A percentile compares a stretch with the other conserved stretches of the same genome.
phyloP scores from a whole-genome alignment of 2,329 filamentous ascomycete species.

The Diaporthe batatas region DNA sequence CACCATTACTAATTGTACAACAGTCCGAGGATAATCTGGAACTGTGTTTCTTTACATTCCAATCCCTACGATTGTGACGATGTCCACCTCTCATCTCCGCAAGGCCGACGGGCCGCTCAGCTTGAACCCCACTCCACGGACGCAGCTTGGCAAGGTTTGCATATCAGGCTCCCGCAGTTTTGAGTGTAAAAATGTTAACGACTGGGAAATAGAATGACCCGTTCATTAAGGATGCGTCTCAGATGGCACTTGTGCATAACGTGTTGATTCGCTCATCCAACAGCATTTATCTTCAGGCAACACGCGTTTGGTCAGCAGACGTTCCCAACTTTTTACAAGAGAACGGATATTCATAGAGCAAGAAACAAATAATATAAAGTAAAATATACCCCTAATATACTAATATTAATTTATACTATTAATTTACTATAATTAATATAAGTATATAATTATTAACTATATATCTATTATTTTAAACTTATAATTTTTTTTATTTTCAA shows the following conservation, averaged over 20 bases:
- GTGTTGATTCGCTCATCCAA: constrained; percentile 74
- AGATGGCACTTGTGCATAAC: constrained; percentile 74
- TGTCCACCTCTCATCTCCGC: neutral
- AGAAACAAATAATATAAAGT: too few relatives aligned
- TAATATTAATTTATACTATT: too few relatives aligned
- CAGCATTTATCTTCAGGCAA: constrained; percentile 71
- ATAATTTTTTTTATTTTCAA: too few relatives aligned
- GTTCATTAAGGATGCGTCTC: constrained; percentile 43
- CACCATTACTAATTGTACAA: too few relatives aligned
- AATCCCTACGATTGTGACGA: neutral
- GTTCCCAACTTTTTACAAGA: constrained; percentile 69
- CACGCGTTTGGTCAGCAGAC: constrained; percentile 63
- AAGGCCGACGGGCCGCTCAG: neutral
- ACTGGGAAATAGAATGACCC: neutral
- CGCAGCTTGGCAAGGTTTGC: constrained; percentile 1
- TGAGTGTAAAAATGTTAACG: neutral
- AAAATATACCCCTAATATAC: too few relatives aligned
- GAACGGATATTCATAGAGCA: too few relatives aligned
- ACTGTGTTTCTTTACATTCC: too few relatives aligned
- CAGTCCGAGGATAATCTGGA: too few relatives aligned
- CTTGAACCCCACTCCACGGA: neutral
- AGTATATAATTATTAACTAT: too few relatives aligned
- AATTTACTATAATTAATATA: too few relatives aligned
- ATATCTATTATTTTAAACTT: too few relatives aligned
- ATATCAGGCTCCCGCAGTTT: too few relatives aligned